Evolutionary conservation across 2,329 filamentous ascomycete genomes (phyloP).

Genomic region (Emydomyces testavorans): DNA sequence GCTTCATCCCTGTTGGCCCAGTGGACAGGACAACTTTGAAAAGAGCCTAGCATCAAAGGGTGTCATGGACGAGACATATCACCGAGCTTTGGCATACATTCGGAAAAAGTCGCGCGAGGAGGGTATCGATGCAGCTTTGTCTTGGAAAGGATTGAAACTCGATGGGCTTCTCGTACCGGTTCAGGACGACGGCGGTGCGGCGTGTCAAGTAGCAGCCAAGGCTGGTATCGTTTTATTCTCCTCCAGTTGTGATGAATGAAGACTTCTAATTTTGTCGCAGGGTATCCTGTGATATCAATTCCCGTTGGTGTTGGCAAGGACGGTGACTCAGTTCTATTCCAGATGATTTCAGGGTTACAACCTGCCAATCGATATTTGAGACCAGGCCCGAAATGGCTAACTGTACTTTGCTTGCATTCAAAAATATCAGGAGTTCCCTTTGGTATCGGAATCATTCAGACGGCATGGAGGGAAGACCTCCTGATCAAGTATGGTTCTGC

Average conservation of each 20-base stretch:
- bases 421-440: slow-evolving; percentile 45
- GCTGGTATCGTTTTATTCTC: slow-evolving; percentile 7
- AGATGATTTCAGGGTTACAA: no score
- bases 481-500: slow-evolving; percentile 52
- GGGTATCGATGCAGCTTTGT: slow-evolving; percentile 59
- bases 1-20: slow-evolving; percentile 52
- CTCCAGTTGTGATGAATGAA: slow-evolving; percentile 46
- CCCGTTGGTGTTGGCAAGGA: slow-evolving; percentile 45
- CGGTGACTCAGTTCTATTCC: slow-evolving; percentile 24
- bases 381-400: neutral
- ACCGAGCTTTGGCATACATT: slow-evolving; percentile 52
- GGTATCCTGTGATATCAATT: slow-evolving; percentile 61
- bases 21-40: slow-evolving; percentile 60
- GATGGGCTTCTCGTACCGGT: slow-evolving; percentile 57
- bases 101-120: slow-evolving; percentile 46
- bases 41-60: slow-evolving; percentile 52
- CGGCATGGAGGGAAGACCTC: slow-evolving; percentile 48
- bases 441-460: slow-evolving; percentile 49
- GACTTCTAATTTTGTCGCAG: slow-evolving; percentile 40
- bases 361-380: no score
- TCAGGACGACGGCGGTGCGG: slow-evolving; percentile 37
- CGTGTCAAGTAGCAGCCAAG: slow-evolving; percentile 12
- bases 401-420: neutral
- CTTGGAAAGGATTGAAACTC: slow-evolving; percentile 33
- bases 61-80: slow-evolving; percentile 53